Base-by-base conservation (phyloP, 768 basidiomycete genomes). In the Sistotremastrum suecicum region DNA sequence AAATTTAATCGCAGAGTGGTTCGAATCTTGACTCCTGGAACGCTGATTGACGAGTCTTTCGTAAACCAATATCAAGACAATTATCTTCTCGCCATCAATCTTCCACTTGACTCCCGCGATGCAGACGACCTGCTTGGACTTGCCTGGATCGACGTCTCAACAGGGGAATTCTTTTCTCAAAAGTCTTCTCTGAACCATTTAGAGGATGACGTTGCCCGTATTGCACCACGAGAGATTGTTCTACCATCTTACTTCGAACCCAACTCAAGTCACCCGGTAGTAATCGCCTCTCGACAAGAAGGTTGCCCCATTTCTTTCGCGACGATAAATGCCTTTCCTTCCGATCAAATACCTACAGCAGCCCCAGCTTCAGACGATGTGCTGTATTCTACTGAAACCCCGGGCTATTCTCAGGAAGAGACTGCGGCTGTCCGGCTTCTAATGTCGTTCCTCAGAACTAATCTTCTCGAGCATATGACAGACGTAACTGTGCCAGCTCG, bases 121-220 rank as follows among this genome's bases (percentile, higher is more conserved):
- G 50, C 45, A 30, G 44, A 58, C 5, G 38, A 39, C 38, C 48
- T n/a, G 10, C 48, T 77, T n/a, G 88, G 87, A 2, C 65, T 98
- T 37, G 90, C 91, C 5, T 97, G 91, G 82, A 89, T 87, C 29
- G 92, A 98, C 57, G 76, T 95, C 11, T 91, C 92, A 9, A 95
- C 91, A 0, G 88, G 89, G 49, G 91, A 94, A 56, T 88, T 94
- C 60, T 90, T 84, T 60, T 80, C 84, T 7, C 85, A 85, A 51
- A 58, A 61, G 5, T 69, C 75, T 7, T 60, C 66, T 2, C 41
- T 69, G 10, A 74, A 75, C 28, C 65, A 58, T 37, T 62, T 98
- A 32, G 75, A 76, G 45, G 89, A 95, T 55, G 84, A 94, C 50
- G 66, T 98, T 29, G 78, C 78, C 5, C 76, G 89, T 20, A 82